Conservation (phyloP, 371 early-diverging fungal genomes). For the Mortierella sp. region DNA sequence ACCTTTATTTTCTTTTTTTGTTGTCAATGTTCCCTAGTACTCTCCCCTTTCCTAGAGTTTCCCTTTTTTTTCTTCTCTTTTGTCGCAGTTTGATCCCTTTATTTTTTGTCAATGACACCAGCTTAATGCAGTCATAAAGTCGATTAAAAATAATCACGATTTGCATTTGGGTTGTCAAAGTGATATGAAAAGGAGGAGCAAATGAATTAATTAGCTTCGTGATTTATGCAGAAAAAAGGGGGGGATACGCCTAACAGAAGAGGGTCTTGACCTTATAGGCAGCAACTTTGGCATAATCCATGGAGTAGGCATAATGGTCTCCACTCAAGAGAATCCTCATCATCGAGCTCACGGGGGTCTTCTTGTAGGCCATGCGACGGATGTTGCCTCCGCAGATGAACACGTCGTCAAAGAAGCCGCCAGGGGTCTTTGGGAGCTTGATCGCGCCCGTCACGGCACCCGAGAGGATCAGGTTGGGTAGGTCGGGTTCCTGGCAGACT, state of each 20-base stretch:
- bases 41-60: not conserved
- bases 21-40: not conserved
- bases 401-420: conserved; percentile 27
- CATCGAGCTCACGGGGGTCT: not conserved
- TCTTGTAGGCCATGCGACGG: conserved; percentile 11
- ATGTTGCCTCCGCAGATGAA: conserved; percentile 32
- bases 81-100: not conserved
- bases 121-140: not conserved
- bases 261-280: conserved; percentile 13
- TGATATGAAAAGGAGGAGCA: too few relatives aligned
- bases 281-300: conserved; percentile 14
- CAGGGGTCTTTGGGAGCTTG: conserved; percentile 5
- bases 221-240: too few relatives aligned
- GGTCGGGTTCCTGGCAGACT: conserved; percentile 24
- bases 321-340: conserved; percentile 2
- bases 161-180: too few relatives aligned
- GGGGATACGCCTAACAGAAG: not conserved
- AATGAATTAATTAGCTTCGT: too few relatives aligned
- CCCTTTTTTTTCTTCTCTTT: not conserved
- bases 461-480: conserved; percentile 30
- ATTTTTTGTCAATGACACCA: too few relatives aligned
- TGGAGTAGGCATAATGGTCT: conserved; percentile 11
- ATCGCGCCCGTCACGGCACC: conserved; percentile 27
- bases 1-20: not conserved
- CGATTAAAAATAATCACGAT: not conserved